Evolutionary conservation across 2,329 filamentous ascomycete species (phyloP).

Genomic region (Trichoderma endophyticum): DNA sequence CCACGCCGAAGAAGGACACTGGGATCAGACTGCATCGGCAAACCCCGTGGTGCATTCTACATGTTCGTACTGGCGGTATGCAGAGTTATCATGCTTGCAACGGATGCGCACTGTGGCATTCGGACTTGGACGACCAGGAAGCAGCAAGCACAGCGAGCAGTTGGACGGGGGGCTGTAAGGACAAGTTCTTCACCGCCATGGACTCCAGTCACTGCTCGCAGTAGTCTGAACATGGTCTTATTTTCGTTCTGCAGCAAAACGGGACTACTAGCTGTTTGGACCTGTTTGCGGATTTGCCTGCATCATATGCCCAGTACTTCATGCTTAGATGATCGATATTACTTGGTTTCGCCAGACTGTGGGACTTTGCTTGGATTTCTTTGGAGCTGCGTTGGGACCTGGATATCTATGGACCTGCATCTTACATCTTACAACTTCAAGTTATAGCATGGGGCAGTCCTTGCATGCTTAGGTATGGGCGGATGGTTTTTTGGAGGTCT

Average conservation of each 20-base stretch:
- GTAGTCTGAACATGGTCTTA: neutral
- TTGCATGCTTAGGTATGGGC: neutral
- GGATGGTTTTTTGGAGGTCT: neutral
- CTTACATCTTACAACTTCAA: neutral
- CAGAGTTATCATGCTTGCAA: neutral
- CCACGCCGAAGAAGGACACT: neutral
- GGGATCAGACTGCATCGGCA: neutral
- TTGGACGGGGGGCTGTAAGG: neutral
- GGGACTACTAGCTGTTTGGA: neutral
- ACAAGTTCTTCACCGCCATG: conserved; percentile 15
- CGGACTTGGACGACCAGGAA: neutral
- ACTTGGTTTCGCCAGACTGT: neutral
- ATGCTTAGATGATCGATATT: neutral
- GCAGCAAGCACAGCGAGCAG: neutral
- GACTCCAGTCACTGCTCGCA: neutral
- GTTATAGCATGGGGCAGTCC: neutral
- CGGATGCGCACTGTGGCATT: neutral
- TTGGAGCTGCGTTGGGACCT: neutral
- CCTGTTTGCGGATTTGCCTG: neutral
- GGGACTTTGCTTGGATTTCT: neutral
- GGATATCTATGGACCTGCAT: neutral
- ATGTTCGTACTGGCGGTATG: neutral
- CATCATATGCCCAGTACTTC: neutral
- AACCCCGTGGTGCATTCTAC: neutral
- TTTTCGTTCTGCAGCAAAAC: neutral